These are phyloP conservation scores for Termitomyces sp. DNA, from an alignment of 768 basidiomycete genomes.

Conservation along the genomic window DNA sequence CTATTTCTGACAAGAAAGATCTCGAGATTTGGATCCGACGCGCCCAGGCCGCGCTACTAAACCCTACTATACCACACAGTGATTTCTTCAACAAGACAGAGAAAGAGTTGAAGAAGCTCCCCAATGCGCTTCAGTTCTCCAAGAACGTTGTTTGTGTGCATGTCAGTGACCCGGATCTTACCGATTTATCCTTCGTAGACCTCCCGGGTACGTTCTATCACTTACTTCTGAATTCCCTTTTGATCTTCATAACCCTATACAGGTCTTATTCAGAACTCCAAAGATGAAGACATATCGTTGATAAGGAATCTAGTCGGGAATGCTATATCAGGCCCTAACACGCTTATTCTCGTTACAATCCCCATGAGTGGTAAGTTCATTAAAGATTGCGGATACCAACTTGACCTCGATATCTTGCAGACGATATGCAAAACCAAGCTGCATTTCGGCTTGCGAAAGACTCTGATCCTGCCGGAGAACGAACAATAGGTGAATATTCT, in stretches of 20 bases:
- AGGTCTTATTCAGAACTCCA: constrained; percentile 58
- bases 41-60: constrained; percentile 57
- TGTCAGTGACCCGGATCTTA: constrained; percentile 39
- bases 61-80: constrained; percentile 29
- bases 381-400: background rate
- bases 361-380: constrained; percentile 53
- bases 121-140: constrained; percentile 34
- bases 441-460: constrained; percentile 51
- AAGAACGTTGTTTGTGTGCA: constrained; percentile 47
- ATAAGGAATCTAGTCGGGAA: constrained; percentile 45
- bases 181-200: constrained; percentile 52
- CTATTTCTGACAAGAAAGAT: constrained; percentile 32
- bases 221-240: constrained; percentile 7
- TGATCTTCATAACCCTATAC: constrained; percentile 11
- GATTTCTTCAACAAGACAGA: constrained; percentile 24
- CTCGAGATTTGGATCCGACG: constrained; percentile 56
- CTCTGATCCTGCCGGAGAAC: constrained; percentile 47
- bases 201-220: constrained; percentile 40
- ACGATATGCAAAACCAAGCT: constrained; percentile 65
- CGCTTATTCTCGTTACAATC: constrained; percentile 62
- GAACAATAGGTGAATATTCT: constrained; percentile 54
- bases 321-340: constrained; percentile 46
- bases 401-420: constrained; percentile 25
- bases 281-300: constrained; percentile 35
- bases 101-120: constrained; percentile 17